A percentile compares a stretch with the other conserved stretches of the same genome.
Evolutionary conservation across 2,329 filamentous ascomycete genomes (phyloP).

Genomic region (Emericellopsis cladophorae): DNA sequence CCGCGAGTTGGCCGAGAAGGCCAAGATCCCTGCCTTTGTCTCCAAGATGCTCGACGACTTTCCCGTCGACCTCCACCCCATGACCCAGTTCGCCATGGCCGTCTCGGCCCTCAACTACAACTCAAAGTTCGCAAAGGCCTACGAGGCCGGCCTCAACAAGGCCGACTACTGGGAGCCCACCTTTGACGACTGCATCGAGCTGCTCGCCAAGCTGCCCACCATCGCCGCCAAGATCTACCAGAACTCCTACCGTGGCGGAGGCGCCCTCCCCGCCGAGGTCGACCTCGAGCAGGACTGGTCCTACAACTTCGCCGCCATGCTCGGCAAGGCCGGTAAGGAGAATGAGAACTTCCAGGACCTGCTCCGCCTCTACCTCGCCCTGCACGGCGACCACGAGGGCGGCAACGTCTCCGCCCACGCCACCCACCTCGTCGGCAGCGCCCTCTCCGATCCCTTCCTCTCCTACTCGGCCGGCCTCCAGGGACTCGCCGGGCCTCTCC

Average conservation of each 20-base stretch:
- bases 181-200: conserved; percentile 86
- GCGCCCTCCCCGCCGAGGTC: conserved; percentile 61
- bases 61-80: conserved; percentile 83
- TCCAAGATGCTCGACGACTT: conserved; percentile 82
- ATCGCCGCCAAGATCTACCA: conserved; percentile 98
- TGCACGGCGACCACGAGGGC: conserved; percentile 96
- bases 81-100: conserved; percentile 95
- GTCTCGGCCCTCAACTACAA: conserved; percentile 94
- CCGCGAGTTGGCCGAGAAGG: conserved; percentile 76
- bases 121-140: conserved; percentile 85
- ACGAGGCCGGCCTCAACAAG: conserved; percentile 84
- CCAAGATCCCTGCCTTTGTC: conserved; percentile 70
- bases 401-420: conserved; percentile 95
- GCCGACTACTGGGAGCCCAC: conserved; percentile 98
- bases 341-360: conserved; percentile 94
- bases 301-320: conserved; percentile 95
- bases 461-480: conserved; percentile 93
- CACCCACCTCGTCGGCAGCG: conserved; percentile 89
- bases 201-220: conserved; percentile 91
- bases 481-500: conserved; percentile 75
- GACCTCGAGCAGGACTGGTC: conserved; percentile 90
- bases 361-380: conserved; percentile 82
- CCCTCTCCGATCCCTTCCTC: conserved; percentile 87
- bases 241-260: conserved; percentile 66
- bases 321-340: conserved; percentile 78